A percentile compares a stretch with the other conserved stretches of the same genome.
Conservation (phyloP, 495 filamentous ascomycete species). For the Chlorociboria aeruginascens region DNA sequence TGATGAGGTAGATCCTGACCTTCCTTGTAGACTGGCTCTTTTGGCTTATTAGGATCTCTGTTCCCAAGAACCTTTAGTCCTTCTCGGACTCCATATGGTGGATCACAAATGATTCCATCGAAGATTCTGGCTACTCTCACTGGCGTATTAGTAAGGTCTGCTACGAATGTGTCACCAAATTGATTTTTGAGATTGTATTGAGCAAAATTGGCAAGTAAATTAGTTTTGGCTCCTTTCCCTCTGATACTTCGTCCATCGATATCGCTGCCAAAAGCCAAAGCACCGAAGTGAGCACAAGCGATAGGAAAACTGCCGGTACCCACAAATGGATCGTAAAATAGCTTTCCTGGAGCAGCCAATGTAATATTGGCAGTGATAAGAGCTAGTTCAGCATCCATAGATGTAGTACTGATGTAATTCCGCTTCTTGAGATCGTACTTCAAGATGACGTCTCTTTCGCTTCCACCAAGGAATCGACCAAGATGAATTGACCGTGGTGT, state of each 20-base stretch:
- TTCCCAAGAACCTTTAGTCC: conserved; percentile 77
- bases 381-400: conserved; percentile 90
- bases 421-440: conserved; percentile 88
- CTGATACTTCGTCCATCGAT: conserved; percentile 84
- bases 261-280: conserved; percentile 68
- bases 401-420: conserved; percentile 85
- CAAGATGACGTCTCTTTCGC: conserved; percentile 50
- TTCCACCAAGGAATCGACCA: conserved; percentile 52
- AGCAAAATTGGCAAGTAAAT: conserved; percentile 62
- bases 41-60: conserved; percentile 48
- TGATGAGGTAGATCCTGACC: conserved; percentile 48
- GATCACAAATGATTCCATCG: conserved; percentile 93
- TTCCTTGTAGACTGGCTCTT: conserved; percentile 52
- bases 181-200: conserved; percentile 61
- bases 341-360: conserved; percentile 63
- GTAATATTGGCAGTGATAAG: conserved; percentile 89
- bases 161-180: conserved; percentile 66
- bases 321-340: conserved; percentile 90
- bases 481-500: conserved; percentile 55
- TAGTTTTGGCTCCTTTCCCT: conserved; percentile 39
- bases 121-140: conserved; percentile 51
- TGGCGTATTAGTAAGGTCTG: conserved; percentile 84
- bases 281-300: conserved; percentile 81
- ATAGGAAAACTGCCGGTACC: conserved; percentile 87
- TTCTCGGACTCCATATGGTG: conserved; percentile 94